phyloP scores from a whole-genome alignment of 768 basidiomycete species.

The Hericium erinaceus region DNA sequence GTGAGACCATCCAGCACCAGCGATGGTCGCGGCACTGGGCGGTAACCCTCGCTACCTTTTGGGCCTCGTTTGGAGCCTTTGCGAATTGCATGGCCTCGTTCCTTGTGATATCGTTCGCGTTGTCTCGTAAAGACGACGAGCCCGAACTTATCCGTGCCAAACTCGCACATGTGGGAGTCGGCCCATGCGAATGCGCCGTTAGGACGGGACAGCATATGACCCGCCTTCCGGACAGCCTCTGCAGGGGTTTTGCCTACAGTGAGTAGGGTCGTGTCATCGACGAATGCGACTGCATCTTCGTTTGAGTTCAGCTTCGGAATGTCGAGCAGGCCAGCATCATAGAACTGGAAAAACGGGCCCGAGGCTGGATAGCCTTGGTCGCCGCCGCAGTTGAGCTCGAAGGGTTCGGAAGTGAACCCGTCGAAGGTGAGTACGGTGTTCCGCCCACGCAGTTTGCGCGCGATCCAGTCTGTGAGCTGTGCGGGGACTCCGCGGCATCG shows the following conservation, averaged over 20 bases:
- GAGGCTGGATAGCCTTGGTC: conserved; percentile 1
- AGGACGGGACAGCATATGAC: not conserved
- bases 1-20: conserved; percentile 6
- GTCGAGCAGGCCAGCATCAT: conserved; percentile 1
- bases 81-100: not conserved
- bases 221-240: not conserved
- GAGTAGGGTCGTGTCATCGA: not conserved
- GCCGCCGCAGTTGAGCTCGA: not conserved
- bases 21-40: not conserved
- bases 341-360: not conserved
- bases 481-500: not conserved
- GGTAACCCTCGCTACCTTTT: not conserved
- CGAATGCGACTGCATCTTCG: not conserved
- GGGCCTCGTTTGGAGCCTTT: not conserved
- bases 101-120: not conserved
- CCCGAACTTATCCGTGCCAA: not conserved
- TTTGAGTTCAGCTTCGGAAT: not conserved
- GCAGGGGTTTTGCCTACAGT: not conserved
- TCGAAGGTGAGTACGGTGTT: not conserved
- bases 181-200: not conserved
- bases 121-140: not conserved
- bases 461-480: not conserved
- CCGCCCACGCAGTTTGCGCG: not conserved
- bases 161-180: not conserved
- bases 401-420: not conserved